Evolutionary conservation across 2,329 filamentous ascomycete genomes (phyloP), one percentile per base, ranked within the genome.

Genomic region (Didymella keratinophila): DNA sequence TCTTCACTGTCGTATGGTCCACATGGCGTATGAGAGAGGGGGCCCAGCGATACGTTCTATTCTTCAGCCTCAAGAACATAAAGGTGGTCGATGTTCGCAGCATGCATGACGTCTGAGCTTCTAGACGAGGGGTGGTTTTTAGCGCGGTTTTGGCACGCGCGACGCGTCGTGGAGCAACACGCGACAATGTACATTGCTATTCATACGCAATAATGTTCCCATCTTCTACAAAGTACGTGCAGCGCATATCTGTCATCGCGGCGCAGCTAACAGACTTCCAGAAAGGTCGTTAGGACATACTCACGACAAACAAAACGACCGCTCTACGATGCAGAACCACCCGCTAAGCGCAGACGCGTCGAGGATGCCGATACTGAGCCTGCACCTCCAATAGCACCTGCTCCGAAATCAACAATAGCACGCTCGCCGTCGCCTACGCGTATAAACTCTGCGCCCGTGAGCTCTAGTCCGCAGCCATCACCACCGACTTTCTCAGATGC

Each of bases 401-500:
- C 44, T 28, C 16, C 16, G 27, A 52, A 25, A 23, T 23, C 46
- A 16, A 49, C 21, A 16, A 49, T 18, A 5, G 20, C 25, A 21
- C 37, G 41, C 41, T 20, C 50, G 43, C 50, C 16, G 4, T 56
- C 61, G 3, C 49, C 61, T 9, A 28, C 56, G 18, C 55, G 58
- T 46, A 61, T 62, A 36, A 43, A 34, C 9, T 66, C 69, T 30
- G 55, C 54, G 27, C 52, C 60, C 8, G 63, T 65, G 12, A 67
- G 69, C 10, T 74, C 74, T 8, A 77, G 71, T 48, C 73, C 73
- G 23, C 70, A 72, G 67, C 66, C 69, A 58, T 69, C 56, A 32
- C 73, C 76, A 12, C 66, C 64, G 14, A 56, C 71, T 27, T 76
- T 81, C 67, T 79, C 81, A 12, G 80, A 82, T 65, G 78, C 79